Conservation (phyloP, 768 basidiomycete species). For the Cyclocybe cylindracea region DNA sequence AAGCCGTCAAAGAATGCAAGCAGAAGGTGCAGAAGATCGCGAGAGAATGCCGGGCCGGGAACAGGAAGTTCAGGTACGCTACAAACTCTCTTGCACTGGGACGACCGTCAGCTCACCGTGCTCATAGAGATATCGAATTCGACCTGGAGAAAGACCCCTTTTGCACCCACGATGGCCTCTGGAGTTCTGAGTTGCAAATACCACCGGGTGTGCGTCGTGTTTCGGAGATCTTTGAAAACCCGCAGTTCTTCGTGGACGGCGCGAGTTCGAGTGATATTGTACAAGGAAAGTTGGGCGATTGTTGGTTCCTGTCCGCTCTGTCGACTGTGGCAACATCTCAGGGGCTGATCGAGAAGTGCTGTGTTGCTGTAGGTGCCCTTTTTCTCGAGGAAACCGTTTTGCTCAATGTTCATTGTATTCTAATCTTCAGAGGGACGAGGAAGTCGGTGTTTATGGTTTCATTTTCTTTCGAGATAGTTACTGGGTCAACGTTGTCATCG, state of each 20-base stretch:
- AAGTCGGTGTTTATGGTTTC: slow-evolving; percentile 53
- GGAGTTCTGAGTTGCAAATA: slow-evolving; percentile 10
- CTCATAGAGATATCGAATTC: slow-evolving; percentile 48
- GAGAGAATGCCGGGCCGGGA: slow-evolving; percentile 40
- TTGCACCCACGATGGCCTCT: slow-evolving; percentile 41
- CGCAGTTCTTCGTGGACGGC: slow-evolving; percentile 39
- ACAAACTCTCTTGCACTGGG: not conserved
- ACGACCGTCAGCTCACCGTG: not conserved
- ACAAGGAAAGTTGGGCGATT: slow-evolving; percentile 51
- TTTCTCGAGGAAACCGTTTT: not conserved
- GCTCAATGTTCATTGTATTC: not conserved
- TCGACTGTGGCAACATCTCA: slow-evolving; percentile 42
- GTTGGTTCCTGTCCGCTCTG: slow-evolving; percentile 56
- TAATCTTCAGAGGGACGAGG: slow-evolving; percentile 37
- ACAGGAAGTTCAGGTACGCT: slow-evolving; percentile 47
- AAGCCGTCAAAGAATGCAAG: slow-evolving; percentile 42
- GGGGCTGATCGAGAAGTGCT: slow-evolving; percentile 48
- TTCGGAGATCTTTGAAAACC: slow-evolving; percentile 51
- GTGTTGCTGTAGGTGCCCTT: slow-evolving; percentile 36
- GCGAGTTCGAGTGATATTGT: slow-evolving; percentile 42
- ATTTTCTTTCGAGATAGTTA: slow-evolving; percentile 46
- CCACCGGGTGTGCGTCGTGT: slow-evolving; percentile 44
- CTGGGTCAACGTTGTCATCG: slow-evolving; percentile 52
- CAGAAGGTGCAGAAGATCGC: slow-evolving; percentile 43
- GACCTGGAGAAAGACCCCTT: slow-evolving; percentile 44